Evolutionary conservation across 1,284 basidiomycete genomes (phyloP).

Genomic region (Xanthoconium separans): DNA sequence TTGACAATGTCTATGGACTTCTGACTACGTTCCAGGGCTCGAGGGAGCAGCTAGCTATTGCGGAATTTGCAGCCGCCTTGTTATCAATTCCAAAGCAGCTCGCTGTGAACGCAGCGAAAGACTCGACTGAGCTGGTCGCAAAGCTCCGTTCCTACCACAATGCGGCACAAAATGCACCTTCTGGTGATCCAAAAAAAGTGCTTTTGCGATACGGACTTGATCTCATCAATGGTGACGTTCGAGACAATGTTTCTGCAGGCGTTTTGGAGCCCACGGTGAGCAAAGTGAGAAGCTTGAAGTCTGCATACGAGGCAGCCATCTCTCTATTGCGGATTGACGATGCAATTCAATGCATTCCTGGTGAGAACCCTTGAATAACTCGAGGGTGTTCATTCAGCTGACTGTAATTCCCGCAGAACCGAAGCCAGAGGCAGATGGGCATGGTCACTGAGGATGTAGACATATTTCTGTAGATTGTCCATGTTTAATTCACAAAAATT

Average conservation of each 20-base stretch:
- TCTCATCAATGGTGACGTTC: constrained; percentile 89
- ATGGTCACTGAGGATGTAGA: constrained; percentile 43
- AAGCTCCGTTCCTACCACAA: constrained; percentile 98
- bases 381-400: constrained; percentile 14
- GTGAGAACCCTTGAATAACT: constrained; percentile 41
- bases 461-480: background rate
- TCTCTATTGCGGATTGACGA: constrained; percentile 96
- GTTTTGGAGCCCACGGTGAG: constrained; percentile 96
- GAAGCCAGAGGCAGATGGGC: constrained; percentile 67
- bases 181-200: constrained; percentile 93
- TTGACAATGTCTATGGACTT: background rate
- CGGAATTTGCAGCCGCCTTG: constrained; percentile 93
- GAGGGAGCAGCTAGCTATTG: constrained; percentile 97
- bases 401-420: constrained; percentile 51
- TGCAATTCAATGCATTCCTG: constrained; percentile 82
- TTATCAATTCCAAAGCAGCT: constrained; percentile 96
- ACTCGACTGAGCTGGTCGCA: constrained; percentile 96
- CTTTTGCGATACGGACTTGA: constrained; percentile 95
- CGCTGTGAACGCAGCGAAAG: constrained; percentile 97
- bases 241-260: constrained; percentile 93
- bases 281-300: constrained; percentile 97
- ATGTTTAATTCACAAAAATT: constrained; percentile 3
- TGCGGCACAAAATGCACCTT: constrained; percentile 89
- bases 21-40: constrained; percentile 67
- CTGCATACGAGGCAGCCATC: constrained; percentile 95